Evolutionary conservation across 73 alveolate genomes (phyloP).

Genomic region (Tetrahymena borealis): DNA sequence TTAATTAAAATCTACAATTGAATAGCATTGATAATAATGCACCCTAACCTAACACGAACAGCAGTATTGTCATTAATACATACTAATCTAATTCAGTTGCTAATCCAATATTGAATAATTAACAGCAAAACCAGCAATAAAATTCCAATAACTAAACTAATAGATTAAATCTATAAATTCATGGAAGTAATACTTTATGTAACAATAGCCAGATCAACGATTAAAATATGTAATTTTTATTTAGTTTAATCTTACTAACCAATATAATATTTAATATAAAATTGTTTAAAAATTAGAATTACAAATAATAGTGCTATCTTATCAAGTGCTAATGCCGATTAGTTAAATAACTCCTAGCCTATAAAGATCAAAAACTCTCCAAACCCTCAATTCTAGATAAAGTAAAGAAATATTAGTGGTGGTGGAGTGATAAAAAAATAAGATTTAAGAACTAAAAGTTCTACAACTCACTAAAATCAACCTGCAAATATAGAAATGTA

Average conservation of each 20-base stretch:
- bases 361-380: not conserved
- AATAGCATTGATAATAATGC: no score
- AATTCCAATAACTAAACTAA: no score
- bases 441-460: not conserved
- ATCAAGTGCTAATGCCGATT: not conserved
- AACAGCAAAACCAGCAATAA: no score
- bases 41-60: no score
- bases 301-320: not conserved
- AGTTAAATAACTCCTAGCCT: not conserved
- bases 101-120: no score
- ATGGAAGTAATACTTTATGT: not conserved
- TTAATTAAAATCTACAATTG: no score
- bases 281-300: not conserved
- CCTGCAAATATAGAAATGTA: not conserved
- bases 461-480: not conserved
- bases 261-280: not conserved
- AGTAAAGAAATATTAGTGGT: not conserved
- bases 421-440: not conserved
- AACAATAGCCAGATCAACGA: not conserved
- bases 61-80: no score
- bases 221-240: not conserved
- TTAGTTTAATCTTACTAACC: not conserved
- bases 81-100: no score
- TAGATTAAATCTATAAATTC: not conserved
- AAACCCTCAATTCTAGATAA: not conserved